Conservation (phyloP, 2,329 filamentous ascomycete species). For the Clarireedia sp. region DNA sequence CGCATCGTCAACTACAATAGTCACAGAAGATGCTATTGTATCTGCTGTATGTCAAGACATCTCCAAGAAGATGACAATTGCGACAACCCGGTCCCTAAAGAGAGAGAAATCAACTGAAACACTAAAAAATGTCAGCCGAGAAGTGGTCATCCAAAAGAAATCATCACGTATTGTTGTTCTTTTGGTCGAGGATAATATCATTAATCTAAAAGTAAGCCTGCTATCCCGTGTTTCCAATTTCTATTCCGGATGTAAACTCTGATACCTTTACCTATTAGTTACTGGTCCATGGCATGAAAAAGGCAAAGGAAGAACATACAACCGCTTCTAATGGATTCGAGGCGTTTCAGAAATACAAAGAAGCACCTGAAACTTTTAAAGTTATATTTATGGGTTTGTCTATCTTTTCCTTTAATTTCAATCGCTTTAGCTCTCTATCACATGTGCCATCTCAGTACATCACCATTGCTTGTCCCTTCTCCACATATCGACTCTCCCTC, state of each 20-base stretch:
- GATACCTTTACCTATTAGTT: constrained; percentile 8
- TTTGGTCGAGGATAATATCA: constrained; percentile 34
- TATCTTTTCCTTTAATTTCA: neutral
- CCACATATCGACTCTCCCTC: neutral
- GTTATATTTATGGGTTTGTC: constrained; percentile 30
- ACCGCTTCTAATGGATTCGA: constrained; percentile 38
- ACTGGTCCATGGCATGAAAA: constrained; percentile 21
- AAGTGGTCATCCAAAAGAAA: too few relatives aligned
- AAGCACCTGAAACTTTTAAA: constrained; percentile 15
- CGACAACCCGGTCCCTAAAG: neutral
- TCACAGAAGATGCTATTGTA: neutral
- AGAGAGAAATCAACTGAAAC: too few relatives aligned
- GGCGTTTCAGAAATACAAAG: constrained; percentile 33
- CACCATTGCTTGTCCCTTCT: neutral
- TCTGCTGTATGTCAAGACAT: neutral
- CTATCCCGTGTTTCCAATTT: too few relatives aligned
- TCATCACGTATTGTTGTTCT: constrained; percentile 20
- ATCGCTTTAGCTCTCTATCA: neutral
- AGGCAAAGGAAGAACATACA: constrained; percentile 22
- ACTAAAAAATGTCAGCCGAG: neutral
- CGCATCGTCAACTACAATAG: neutral
- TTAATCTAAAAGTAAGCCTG: constrained; percentile 29
- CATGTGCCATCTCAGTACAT: neutral
- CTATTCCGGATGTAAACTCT: too few relatives aligned
- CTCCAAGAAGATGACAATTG: too few relatives aligned